phyloP scores from a whole-genome alignment of 257 asterid genomes.

The Solanum gandarillasii region DNA sequence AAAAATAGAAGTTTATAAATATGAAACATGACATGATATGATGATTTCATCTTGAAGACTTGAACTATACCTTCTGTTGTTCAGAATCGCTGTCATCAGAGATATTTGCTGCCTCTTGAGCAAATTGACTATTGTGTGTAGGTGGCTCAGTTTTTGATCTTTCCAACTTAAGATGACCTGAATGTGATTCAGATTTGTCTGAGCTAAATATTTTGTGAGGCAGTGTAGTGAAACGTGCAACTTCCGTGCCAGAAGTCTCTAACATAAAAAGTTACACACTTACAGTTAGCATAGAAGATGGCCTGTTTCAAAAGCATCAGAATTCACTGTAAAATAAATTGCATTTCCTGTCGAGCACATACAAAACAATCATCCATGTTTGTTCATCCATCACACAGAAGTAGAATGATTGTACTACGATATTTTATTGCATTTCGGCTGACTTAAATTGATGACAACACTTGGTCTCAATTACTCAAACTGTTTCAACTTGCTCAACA shows the following conservation, averaged over 20 bases:
- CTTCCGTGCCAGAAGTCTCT: conserved; percentile 34
- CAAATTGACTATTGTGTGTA: conserved; percentile 30
- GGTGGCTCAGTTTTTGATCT: conserved; percentile 68
- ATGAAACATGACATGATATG: background rate
- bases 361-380: background rate
- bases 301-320: background rate
- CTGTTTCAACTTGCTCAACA: background rate
- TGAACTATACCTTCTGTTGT: conserved; percentile 60
- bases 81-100: conserved; percentile 60
- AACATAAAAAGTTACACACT: conserved; percentile 8
- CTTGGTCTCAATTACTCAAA: background rate
- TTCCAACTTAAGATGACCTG: conserved; percentile 23
- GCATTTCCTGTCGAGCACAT: background rate
- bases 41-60: background rate
- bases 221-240: conserved; percentile 36
- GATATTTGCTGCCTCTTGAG: conserved; percentile 71
- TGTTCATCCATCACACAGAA: background rate
- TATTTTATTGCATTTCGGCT: background rate
- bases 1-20: background rate
- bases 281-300: background rate
- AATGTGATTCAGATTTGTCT: conserved; percentile 24
- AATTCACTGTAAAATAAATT: background rate
- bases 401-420: background rate
- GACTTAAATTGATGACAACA: background rate
- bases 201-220: conserved; percentile 39